Base-by-base conservation (phyloP, 75 land plant species). In the Sequoiadendron giganteum region DNA sequence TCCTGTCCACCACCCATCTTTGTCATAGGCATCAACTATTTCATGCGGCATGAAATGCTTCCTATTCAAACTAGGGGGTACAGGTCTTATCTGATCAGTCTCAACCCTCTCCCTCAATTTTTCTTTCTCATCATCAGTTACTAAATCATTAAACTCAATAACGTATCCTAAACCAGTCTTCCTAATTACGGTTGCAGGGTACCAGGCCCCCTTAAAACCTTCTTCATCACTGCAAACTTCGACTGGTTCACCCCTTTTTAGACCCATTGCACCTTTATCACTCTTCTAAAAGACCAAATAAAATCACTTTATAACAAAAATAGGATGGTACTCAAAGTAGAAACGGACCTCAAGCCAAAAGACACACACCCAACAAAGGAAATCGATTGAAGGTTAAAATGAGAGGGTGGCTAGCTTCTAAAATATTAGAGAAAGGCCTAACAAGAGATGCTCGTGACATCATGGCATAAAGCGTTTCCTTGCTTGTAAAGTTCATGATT, bases 1-100 rank as follows among this genome's bases (percentile, higher is more conserved):
- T 54, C 95, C 94, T 48, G 87, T 91, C 93, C 95, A 92, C 95
- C 93, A 94, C 4, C 90, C 93, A 90, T 92, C 92, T 86, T 90
- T 88, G 70, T 89, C 89, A 32, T 89, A 85, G 36, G 89, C 93
- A 89, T 94, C 95, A 87, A 94, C 93, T 88, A 92, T 91, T 85
- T 94, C 93, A 61, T 73, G 80, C 16, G 47, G 45, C 2, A 75
- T 86, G 87, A 88, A 94, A 0, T 83, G n/a, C 11, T 86, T 85
- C 38, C 56, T 25, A 1, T 48, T 54, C 73, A 47, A 85, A 28
- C 70, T 84, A 11, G 95, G 93, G 2, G 95, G 95, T 34, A 10
- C 8, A 19, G 93, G 95, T 77, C 93, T 90, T 38, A 94, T 88
- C 61, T 91, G 90, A 39, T 19, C 38, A 39, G n/a, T 15, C 54